These are phyloP conservation scores for Ceratocystis ficicola DNA, from an alignment of 2,329 filamentous ascomycete genomes.

Conservation along the genomic window DNA sequence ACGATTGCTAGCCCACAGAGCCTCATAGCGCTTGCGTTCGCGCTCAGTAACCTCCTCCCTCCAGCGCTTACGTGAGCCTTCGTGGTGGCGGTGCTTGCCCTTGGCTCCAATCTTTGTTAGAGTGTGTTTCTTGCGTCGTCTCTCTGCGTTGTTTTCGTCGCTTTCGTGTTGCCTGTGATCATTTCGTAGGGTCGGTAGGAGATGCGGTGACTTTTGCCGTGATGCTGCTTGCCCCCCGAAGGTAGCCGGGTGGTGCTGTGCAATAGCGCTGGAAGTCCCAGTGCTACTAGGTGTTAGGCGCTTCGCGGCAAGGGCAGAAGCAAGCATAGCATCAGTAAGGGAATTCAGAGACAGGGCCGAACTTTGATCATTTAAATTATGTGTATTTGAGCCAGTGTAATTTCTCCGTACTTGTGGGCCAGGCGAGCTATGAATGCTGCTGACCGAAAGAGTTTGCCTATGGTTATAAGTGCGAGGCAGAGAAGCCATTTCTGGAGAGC, in stretches of 20 bases:
- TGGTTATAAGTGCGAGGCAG: constrained; percentile 27
- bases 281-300: constrained; percentile 37
- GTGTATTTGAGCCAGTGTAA: not conserved
- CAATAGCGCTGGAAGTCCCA: constrained; percentile 29
- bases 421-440: constrained; percentile 15
- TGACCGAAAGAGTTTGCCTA: constrained; percentile 21
- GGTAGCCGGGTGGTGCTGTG: constrained; percentile 24
- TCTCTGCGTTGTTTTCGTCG: constrained; percentile 43
- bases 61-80: constrained; percentile 65
- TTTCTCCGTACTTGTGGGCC: constrained; percentile 22
- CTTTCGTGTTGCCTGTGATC: not conserved
- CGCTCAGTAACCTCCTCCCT: constrained; percentile 58
- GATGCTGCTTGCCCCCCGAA: constrained; percentile 25
- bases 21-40: constrained; percentile 71
- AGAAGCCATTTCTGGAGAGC: constrained; percentile 23
- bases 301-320: constrained; percentile 57
- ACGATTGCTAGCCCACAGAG: constrained; percentile 71
- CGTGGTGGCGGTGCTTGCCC: constrained; percentile 55
- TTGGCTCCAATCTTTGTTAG: constrained; percentile 39
- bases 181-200: constrained; percentile 25
- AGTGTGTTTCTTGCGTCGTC: constrained; percentile 36
- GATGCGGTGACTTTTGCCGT: constrained; percentile 27
- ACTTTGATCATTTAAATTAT: not conserved
- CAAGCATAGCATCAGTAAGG: constrained; percentile 62
- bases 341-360: constrained; percentile 45